Percentiles rank a stretch among this genome's conserved stretches.
These are phyloP conservation scores for Hirschfeldia incana DNA, from an alignment of 345 rosid species.

Conservation along the genomic window DNA sequence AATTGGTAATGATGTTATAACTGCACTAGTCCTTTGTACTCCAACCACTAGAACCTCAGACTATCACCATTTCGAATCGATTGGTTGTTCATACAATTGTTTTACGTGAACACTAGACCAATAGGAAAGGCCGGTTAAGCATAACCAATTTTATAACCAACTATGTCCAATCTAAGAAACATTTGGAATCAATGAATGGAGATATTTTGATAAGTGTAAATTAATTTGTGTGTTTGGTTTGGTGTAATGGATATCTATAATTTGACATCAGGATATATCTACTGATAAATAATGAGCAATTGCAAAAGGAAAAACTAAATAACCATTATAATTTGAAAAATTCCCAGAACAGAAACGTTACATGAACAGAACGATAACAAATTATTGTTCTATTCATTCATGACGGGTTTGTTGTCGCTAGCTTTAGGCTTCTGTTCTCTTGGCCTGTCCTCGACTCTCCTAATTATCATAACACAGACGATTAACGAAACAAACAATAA, in stretches of 20 bases:
- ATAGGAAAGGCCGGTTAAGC: too few relatives aligned
- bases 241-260: neutral
- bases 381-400: slow-evolving; percentile 43
- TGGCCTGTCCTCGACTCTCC: slow-evolving; percentile 93
- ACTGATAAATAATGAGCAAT: neutral
- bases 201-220: neutral
- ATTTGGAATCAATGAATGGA: neutral
- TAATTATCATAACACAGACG: slow-evolving; percentile 28
- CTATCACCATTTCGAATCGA: too few relatives aligned
- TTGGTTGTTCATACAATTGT: too few relatives aligned
- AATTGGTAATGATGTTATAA: too few relatives aligned
- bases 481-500: neutral
- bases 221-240: neutral
- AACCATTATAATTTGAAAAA: neutral
- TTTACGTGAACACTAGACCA: too few relatives aligned
- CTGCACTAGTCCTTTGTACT: too few relatives aligned
- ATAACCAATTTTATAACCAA: too few relatives aligned
- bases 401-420: slow-evolving; percentile 92
- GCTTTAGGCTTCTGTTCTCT: slow-evolving; percentile 92
- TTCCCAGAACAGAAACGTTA: neutral
- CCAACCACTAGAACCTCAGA: too few relatives aligned
- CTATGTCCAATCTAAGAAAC: neutral
- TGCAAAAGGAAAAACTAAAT: neutral
- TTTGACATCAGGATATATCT: neutral
- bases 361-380: slow-evolving; percentile 2